Percentiles rank a stretch among this genome's conserved stretches.
Evolutionary conservation across 192 early-diverging fungal species (phyloP).

Genomic region (Backusella sp.): DNA sequence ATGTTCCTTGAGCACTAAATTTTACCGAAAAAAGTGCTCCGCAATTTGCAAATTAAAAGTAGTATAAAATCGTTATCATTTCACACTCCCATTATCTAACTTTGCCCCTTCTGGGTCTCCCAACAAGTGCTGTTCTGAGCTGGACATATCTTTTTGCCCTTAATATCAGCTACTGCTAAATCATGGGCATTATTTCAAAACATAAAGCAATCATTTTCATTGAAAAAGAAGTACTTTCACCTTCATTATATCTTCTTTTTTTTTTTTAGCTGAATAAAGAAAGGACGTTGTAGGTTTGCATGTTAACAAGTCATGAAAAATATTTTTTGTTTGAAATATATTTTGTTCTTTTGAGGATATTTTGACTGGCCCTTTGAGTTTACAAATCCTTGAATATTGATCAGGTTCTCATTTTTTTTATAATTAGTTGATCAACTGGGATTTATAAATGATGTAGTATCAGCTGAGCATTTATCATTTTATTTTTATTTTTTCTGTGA

Average conservation of each 20-base stretch:
- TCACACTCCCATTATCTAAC: background rate
- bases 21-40: background rate
- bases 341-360: no score
- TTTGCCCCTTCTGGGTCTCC: background rate
- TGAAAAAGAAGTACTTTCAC: background rate
- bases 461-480: no score
- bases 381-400: no score
- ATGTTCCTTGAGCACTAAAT: background rate
- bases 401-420: no score
- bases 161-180: background rate
- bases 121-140: background rate
- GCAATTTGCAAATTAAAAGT: background rate
- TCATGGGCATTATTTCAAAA: background rate
- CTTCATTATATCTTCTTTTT: background rate
- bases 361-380: no score
- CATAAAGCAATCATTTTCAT: background rate
- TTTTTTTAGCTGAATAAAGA: background rate
- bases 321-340: background rate
- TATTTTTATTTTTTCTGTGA: no score
- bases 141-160: background rate
- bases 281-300: background rate
- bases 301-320: background rate
- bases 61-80: slow-evolving; percentile 1
- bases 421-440: no score
- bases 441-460: no score